Base-by-base conservation (phyloP, 768 basidiomycete species). In the Calvatia gigantea region DNA sequence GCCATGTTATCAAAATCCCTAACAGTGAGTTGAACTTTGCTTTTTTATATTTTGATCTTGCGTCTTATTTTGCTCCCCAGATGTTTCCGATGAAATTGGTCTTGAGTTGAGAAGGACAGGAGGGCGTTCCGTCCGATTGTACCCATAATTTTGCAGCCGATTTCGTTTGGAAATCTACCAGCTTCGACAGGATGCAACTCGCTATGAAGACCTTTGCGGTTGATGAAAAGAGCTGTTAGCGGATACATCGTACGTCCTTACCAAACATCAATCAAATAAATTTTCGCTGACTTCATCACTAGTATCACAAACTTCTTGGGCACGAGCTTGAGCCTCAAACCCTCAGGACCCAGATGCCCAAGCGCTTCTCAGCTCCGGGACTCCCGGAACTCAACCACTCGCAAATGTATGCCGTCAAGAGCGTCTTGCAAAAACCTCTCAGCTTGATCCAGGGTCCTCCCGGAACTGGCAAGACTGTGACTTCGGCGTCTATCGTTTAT, bases 191-290 rank as follows among this genome's bases (percentile, higher is more conserved):
- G 46, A 99, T 99, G 97, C 97, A 99, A 68, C 80, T 94, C 31
- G 96, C 97, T 0, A 98, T 99, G 96, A 98, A 98, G 81, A 98
- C 95, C 1, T 99, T 99, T 67, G 97, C 97, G 6, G 90, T 99
- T 15, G 97, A 99, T 63, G 97, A 99, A 72, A 97, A 98, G 79
- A 97, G 94, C 68, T n/a, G 97, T 99, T 62, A 95, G 92, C 66
- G 97, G 96, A 9, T 99, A 98, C 61, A 99, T 99, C 58, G 92
- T 94, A 69, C 70, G 91, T 74, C n/a, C 43, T 7, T 23, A 32
- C 17, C 31, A 59, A 51, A 11, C 39, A 38, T 19, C 38, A 23
- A 6, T 37, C 12, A 27, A 23, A 25, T 49, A 44, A 2, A 12
- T 1, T 35, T 51, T 47, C 51, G 49, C 56, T 49, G 6, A 52